These are phyloP conservation scores for Phialocephala sp. DNA, from an alignment of 2,329 filamentous ascomycete species.

Conservation along the genomic window DNA sequence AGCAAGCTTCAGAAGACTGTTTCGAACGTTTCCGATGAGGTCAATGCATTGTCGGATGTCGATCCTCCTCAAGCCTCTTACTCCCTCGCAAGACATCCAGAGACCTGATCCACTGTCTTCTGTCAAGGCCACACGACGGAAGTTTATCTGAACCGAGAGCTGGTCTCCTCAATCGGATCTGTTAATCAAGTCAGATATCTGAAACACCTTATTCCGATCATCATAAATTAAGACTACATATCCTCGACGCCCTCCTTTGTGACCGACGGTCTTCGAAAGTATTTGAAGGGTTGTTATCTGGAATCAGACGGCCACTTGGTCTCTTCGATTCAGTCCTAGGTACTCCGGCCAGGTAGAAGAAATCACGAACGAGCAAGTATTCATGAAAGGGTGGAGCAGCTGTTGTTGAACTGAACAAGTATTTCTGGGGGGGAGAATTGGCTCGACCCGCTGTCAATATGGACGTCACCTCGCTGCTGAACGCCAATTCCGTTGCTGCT, in stretches of 20 bases:
- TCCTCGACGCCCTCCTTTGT: conserved; percentile 29
- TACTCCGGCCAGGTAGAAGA: neutral
- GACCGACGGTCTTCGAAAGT: conserved; percentile 29
- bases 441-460: conserved; percentile 34
- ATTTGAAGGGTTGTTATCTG: conserved; percentile 34
- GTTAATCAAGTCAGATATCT: conserved; percentile 34
- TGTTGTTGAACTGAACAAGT: neutral
- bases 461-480: conserved; percentile 44
- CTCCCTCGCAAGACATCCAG: conserved; percentile 34
- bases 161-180: conserved; percentile 34
- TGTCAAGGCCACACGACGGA: conserved; percentile 39
- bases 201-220: conserved; percentile 38
- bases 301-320: conserved; percentile 27
- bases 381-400: neutral
- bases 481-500: conserved; percentile 38
- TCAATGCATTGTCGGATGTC: conserved; percentile 44
- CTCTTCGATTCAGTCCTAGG: conserved; percentile 2
- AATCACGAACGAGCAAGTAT: neutral
- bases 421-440: neutral
- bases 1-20: conserved; percentile 40
- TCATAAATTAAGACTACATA: conserved; percentile 37
- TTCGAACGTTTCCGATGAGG: conserved; percentile 42
- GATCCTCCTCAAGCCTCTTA: conserved; percentile 36
- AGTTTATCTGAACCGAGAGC: conserved; percentile 38
- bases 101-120: conserved; percentile 32